These are phyloP conservation scores for Casuarina equisetifolia DNA, from an alignment of 306 rosid genomes.

Conservation along the genomic window DNA sequence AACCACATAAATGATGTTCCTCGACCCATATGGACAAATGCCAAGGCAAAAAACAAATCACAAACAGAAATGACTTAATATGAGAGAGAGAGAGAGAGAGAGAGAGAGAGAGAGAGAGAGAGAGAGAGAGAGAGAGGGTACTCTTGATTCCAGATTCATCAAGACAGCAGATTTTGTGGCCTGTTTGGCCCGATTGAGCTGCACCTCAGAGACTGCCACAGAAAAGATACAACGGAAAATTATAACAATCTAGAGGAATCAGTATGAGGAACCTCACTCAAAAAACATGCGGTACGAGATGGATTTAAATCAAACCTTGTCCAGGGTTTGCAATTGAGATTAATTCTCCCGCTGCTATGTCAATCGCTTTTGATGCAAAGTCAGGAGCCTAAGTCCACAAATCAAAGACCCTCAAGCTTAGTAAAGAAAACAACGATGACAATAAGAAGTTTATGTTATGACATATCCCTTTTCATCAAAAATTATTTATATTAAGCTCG, in stretches of 20 bases:
- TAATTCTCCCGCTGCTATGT: slow-evolving; percentile 75
- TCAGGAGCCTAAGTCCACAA: slow-evolving; percentile 58
- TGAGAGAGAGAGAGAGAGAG: neutral
- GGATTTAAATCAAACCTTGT: slow-evolving; percentile 54
- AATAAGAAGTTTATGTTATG: neutral
- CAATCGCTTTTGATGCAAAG: slow-evolving; percentile 66
- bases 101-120: no score
- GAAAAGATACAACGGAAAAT: neutral
- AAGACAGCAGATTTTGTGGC: slow-evolving; percentile 90
- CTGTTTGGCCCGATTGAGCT: slow-evolving; percentile 88
- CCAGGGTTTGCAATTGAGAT: slow-evolving; percentile 79
- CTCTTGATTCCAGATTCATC: slow-evolving; percentile 97
- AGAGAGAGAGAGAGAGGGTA: slow-evolving; percentile 27
- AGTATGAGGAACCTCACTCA: neutral
- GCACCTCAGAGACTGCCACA: slow-evolving; percentile 63
- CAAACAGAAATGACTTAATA: neutral
- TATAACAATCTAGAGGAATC: neutral
- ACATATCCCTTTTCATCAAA: neutral
- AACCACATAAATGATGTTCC: neutral
- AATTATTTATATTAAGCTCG: neutral
- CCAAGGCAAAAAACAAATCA: neutral
- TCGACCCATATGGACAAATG: neutral
- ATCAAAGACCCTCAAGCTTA: slow-evolving; percentile 24
- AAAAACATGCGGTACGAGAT: slow-evolving; percentile 6
- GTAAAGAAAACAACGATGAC: slow-evolving; percentile 3